phyloP scores from a whole-genome alignment of 2,329 filamentous ascomycete genomes.

The Diaporthe capsici region DNA sequence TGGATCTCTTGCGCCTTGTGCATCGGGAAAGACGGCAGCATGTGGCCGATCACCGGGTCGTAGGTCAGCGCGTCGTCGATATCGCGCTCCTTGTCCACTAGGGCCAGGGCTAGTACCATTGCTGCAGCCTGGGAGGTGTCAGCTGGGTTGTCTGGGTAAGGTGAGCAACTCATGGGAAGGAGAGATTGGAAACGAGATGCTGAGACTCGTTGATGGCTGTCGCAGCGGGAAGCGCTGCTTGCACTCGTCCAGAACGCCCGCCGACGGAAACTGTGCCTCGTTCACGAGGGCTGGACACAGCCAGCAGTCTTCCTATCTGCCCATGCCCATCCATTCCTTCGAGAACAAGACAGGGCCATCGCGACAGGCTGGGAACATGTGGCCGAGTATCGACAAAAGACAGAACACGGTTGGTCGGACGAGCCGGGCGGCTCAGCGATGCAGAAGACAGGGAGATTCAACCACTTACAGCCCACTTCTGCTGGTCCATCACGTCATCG shows the following conservation, averaged over 20 bases:
- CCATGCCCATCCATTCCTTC: background rate
- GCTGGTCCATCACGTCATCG: constrained; percentile 77
- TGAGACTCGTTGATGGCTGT: no score
- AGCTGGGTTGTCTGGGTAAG: constrained; percentile 1
- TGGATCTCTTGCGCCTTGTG: constrained; percentile 91
- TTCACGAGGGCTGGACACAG: background rate
- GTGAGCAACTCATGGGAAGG: background rate
- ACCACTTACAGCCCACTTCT: constrained; percentile 87
- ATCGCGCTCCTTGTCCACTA: constrained; percentile 84
- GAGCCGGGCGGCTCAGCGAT: background rate
- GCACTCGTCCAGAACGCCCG: background rate
- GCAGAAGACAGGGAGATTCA: background rate
- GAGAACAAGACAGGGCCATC: background rate
- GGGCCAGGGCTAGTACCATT: constrained; percentile 91
- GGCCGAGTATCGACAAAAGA: background rate
- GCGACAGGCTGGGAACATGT: background rate
- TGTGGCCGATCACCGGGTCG: constrained; percentile 76
- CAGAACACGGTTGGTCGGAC: no score
- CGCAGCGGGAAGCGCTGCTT: background rate
- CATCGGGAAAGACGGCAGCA: constrained; percentile 84
- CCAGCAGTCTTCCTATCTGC: background rate
- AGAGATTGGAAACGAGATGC: no score
- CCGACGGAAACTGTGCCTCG: background rate
- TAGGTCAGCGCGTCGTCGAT: constrained; percentile 75
- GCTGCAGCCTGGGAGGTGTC: constrained; percentile 76